Evolutionary conservation across 768 basidiomycete genomes (phyloP), one percentile per base, ranked within the genome.

Genomic region (Albatrellus ellisii): DNA sequence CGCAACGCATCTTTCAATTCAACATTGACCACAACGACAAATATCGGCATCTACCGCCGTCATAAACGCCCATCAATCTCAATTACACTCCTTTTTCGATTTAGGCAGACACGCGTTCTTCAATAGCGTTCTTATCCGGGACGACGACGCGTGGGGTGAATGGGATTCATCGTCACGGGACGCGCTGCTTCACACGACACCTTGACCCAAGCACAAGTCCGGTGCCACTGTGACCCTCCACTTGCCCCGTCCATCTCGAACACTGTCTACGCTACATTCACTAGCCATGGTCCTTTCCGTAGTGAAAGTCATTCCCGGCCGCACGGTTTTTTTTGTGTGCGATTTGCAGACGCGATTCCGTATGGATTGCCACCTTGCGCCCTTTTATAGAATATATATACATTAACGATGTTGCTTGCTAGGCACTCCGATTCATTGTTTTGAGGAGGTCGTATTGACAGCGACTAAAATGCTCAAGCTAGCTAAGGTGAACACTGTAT

Each of bases 321-420:
- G 51, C 15, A 61, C 73, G 12, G 54, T 82, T 36, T 75, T 94
- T 65, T 72, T 92, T 44, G 62, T 88, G 21, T 95, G 90, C 57
- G 91, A 94, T 58, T 60, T 92, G 2, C 90, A 92, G 61, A 65
- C 71, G 6, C 71, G 73, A 48, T 82, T 89, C 61, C 63, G 86
- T 87, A 50, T 47, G 75, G n/a, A n/a, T n/a, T 45, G 8, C 14
- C 18, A 11, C 25, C n/a, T n/a, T 8, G 10, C n/a, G 17, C 33
- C 27, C 24, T 2, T 12, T 32, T 20, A 25, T n/a, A 12, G 12
- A 24, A 1, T 14, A 21, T 18, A 14, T 12, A 17, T 18, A 8
- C 25, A 26, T 34, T 33, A 18, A 26, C 12, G 11, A 10, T 6
- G 15, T 14, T 8, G 4, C 26, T n/a, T 29, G 29, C 12, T 49